Evolutionary conservation across 768 basidiomycete species (phyloP).

Genomic region (Psilocybe cyanescens): DNA sequence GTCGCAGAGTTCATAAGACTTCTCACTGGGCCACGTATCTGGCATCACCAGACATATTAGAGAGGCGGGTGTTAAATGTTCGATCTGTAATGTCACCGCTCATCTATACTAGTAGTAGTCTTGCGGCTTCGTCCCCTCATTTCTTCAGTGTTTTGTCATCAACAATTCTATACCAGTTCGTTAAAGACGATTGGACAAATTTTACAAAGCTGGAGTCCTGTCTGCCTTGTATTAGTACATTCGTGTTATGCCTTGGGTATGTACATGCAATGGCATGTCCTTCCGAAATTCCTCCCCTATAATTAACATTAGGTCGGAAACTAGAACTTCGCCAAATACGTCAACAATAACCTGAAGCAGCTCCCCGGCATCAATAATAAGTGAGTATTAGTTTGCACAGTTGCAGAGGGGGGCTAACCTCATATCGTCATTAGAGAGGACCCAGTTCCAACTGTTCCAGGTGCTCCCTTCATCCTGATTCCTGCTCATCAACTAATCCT

Average conservation of each 20-base stretch:
- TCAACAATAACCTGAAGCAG: conserved; percentile 46
- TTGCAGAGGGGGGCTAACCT: neutral
- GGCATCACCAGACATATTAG: too few relatives aligned
- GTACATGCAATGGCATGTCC: conserved; percentile 1
- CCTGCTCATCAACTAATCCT: neutral
- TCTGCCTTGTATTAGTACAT: too few relatives aligned
- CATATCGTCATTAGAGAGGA: conserved; percentile 34
- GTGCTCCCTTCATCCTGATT: conserved; percentile 20
- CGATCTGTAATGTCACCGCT: too few relatives aligned
- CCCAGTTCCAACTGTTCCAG: conserved; percentile 43
- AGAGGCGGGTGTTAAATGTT: too few relatives aligned
- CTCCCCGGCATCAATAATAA: conserved; percentile 67
- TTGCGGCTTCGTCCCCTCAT: too few relatives aligned
- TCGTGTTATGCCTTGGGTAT: conserved; percentile 41
- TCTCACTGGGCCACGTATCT: too few relatives aligned
- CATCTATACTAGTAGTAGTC: too few relatives aligned
- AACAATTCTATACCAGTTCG: too few relatives aligned
- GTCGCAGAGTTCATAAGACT: too few relatives aligned
- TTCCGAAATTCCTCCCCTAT: neutral
- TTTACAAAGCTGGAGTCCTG: too few relatives aligned
- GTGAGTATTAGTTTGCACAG: conserved; percentile 23
- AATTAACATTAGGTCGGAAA: conserved; percentile 48
- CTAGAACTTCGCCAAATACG: conserved; percentile 62
- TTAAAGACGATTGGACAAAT: too few relatives aligned
- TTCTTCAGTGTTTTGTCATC: too few relatives aligned